Conservation (phyloP, 225 moss, liverwort and hornwort genomes). For the Asterella californica region DNA sequence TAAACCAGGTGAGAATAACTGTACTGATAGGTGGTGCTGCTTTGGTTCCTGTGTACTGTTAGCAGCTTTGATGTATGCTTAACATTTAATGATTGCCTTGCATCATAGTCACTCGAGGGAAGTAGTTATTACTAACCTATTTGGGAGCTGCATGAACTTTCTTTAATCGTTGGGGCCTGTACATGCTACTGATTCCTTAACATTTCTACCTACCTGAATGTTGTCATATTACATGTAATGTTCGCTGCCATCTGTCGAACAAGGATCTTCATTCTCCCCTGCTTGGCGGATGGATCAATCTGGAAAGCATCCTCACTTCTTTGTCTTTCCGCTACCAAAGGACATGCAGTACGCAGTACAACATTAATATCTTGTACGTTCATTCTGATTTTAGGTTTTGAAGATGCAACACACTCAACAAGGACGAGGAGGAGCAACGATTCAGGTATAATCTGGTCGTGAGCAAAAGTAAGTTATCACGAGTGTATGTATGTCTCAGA, state of each 20-base stretch:
- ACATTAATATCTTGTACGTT: background rate
- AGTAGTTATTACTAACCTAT: background rate
- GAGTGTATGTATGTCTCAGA: background rate
- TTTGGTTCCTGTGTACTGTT: background rate
- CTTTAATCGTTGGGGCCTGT: background rate
- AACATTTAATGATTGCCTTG: background rate
- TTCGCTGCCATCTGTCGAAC: background rate
- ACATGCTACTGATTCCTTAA: background rate
- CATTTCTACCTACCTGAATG: background rate
- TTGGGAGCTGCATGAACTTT: background rate
- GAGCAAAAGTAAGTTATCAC: background rate
- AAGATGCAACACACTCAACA: slow-evolving; percentile 96
- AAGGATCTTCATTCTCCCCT: background rate
- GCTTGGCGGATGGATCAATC: background rate
- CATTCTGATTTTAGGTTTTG: slow-evolving; percentile 50
- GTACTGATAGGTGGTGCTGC: background rate
- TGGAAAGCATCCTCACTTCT: background rate
- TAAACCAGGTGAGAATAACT: slow-evolving; percentile 29
- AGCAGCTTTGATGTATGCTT: background rate
- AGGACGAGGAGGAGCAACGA: slow-evolving; percentile 94
- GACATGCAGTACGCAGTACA: background rate
- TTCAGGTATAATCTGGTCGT: slow-evolving; percentile 56
- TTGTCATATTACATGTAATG: too few species aligned
- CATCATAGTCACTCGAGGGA: background rate
- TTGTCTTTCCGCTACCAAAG: background rate